Evolutionary conservation across 2,329 filamentous ascomycete genomes (phyloP).

Genomic region (Coniosporium tulheliwenetii): DNA sequence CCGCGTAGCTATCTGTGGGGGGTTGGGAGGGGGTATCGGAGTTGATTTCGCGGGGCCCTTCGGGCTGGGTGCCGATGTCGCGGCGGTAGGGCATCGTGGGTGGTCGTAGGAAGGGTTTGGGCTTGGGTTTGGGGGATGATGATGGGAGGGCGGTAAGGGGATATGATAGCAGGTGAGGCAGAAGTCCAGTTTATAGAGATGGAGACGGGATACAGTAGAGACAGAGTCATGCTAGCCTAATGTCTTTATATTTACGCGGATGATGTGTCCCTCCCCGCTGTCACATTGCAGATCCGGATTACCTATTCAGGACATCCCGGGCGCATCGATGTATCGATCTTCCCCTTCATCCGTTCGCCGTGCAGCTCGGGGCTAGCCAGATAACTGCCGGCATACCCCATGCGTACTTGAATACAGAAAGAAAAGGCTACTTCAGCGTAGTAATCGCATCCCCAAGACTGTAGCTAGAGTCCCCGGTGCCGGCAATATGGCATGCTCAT

Average conservation of each 20-base stretch:
- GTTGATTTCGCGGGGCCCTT: background rate
- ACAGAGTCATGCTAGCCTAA: background rate
- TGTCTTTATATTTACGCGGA: background rate
- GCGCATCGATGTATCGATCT: no score
- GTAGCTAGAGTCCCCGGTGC: no score
- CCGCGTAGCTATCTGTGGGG: constrained; percentile 8
- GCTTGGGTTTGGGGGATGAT: background rate
- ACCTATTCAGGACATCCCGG: no score
- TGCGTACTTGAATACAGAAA: no score
- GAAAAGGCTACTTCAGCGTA: no score
- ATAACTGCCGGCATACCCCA: no score
- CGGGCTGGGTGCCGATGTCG: background rate
- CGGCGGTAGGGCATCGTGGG: background rate
- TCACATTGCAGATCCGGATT: background rate
- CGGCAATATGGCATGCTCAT: no score
- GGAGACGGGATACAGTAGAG: background rate
- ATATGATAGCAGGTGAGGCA: background rate
- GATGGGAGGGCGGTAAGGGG: background rate
- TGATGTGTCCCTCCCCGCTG: background rate
- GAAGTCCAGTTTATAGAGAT: background rate
- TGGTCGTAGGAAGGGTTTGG: background rate
- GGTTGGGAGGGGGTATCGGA: background rate
- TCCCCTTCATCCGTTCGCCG: no score
- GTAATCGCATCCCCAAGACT: no score
- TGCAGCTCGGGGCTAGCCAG: no score